Evolutionary conservation across 768 basidiomycete genomes (phyloP), one percentile per base, ranked within the genome.

Genomic region (Kwoniella heveanensis): DNA sequence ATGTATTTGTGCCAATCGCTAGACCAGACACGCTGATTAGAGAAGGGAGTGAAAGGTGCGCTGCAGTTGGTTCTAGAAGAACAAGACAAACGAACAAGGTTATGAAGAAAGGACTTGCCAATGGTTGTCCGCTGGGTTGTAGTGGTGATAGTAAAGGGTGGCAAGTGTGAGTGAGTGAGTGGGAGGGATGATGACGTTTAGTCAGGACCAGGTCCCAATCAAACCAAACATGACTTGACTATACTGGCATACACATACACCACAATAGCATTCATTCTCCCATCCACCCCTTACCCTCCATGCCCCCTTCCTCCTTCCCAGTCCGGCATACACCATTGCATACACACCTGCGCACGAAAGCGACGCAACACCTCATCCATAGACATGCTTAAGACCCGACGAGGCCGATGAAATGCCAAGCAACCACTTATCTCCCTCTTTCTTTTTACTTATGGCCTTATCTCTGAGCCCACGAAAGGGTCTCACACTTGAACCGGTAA

Each of bases 131-230:
- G n/a, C n/a, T n/a, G n/a, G 39, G 17, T 25, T 8, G 49, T 50
- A 19, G 19, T 50, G 32, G 32, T 21, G 29, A 36, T 15, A 17
- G 54, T 24, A 30, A 44, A 56, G 21, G 5, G 54, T n/a, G 21
- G 22, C 19, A 21, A 54, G 32, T 13, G n/a, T n/a, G n/a, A n/a
- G n/a, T n/a, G n/a, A n/a, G n/a, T n/a, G n/a, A n/a, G n/a, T n/a
- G n/a, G n/a, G n/a, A 37, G 27, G 54, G 26, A 54, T 52, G 51
- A 10, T 25, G 27, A 52, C 51, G 51, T 52, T 25, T 24, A 26
- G 24, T 52, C 22, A 52, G 13, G 7, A 6, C 46, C 46, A 47
- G 22, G 46, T 19, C n/a, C n/a, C n/a, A n/a, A n/a, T n/a, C 46
- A 47, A 47, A 47, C 46, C 17, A 47, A 47, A 19, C 32, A 32